Conservation (phyloP, 2,329 filamentous ascomycete genomes). For the Pseudonectria foliicola region DNA sequence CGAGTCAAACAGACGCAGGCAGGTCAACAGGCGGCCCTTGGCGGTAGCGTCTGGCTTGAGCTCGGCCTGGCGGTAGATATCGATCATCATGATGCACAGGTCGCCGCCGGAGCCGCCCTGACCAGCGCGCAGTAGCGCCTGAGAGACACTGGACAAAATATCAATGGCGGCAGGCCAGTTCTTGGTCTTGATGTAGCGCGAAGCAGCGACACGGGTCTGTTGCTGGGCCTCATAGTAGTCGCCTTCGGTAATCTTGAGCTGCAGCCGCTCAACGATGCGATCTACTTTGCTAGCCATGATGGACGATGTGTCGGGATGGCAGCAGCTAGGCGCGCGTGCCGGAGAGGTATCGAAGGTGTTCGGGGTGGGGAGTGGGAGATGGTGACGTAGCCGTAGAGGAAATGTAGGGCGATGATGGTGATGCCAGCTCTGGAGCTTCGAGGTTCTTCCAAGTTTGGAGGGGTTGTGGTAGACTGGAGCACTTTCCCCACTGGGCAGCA, state of each 20-base stretch:
- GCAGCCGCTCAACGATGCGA: conserved; percentile 57
- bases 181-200: conserved; percentile 81
- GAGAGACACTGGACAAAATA: conserved; percentile 76
- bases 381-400: not conserved
- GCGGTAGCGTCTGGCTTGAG: conserved; percentile 66
- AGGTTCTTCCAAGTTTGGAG: no score
- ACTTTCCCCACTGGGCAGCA: conserved; percentile 1
- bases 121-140: conserved; percentile 81
- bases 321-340: not conserved
- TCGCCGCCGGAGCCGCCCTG: conserved; percentile 92
- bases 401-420: not conserved
- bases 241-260: conserved; percentile 82
- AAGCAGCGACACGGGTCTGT: conserved; percentile 90
- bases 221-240: conserved; percentile 98
- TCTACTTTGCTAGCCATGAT: conserved; percentile 35
- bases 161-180: conserved; percentile 84
- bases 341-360: not conserved
- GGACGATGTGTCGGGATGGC: not conserved
- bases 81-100: conserved; percentile 76
- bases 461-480: no score
- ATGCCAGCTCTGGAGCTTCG: not conserved
- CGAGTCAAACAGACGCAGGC: conserved; percentile 71
- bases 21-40: conserved; percentile 68
- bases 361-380: not conserved
- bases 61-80: conserved; percentile 84